phyloP scores from a whole-genome alignment of 371 early-diverging fungal species.

The Rhizomucor pusillus region DNA sequence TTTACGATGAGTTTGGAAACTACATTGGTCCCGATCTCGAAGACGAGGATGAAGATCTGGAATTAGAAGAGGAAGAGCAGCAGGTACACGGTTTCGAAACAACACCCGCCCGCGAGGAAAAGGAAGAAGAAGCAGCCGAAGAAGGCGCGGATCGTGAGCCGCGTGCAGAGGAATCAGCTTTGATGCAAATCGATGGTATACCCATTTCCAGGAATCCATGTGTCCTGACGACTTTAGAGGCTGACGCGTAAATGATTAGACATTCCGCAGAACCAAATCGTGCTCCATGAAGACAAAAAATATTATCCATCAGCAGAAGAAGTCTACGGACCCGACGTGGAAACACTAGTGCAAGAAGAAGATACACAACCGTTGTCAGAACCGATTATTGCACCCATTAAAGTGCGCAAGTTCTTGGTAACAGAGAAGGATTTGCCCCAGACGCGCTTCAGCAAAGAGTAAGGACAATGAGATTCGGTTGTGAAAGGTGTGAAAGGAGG shows the following conservation, averaged over 20 bases:
- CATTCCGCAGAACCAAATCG: conserved; percentile 74
- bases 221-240: not conserved
- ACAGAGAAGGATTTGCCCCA: conserved; percentile 81
- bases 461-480: conserved; percentile 12
- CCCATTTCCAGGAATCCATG: not conserved
- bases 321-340: conserved; percentile 96
- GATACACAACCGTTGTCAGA: conserved; percentile 95
- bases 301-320: conserved; percentile 97
- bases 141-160: conserved; percentile 5
- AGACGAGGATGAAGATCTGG: conserved; percentile 54
- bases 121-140: conserved; percentile 7
- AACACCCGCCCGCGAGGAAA: conserved; percentile 1
- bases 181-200: conserved; percentile 48
- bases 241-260: conserved; percentile 28
- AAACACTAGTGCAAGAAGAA: conserved; percentile 95
- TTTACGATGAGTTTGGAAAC: conserved; percentile 98
- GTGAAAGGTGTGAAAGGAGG: not conserved
- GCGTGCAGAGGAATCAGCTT: conserved; percentile 11
- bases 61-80: conserved; percentile 36
- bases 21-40: conserved; percentile 95
- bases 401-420: conserved; percentile 82
- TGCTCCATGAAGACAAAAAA: conserved; percentile 96
- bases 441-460: conserved; percentile 88
- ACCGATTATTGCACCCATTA: conserved; percentile 93
- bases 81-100: conserved; percentile 15